These are phyloP conservation scores for Carex arenaria DNA, from an alignment of 202 grass and related monocot species.

Conservation along the genomic window DNA sequence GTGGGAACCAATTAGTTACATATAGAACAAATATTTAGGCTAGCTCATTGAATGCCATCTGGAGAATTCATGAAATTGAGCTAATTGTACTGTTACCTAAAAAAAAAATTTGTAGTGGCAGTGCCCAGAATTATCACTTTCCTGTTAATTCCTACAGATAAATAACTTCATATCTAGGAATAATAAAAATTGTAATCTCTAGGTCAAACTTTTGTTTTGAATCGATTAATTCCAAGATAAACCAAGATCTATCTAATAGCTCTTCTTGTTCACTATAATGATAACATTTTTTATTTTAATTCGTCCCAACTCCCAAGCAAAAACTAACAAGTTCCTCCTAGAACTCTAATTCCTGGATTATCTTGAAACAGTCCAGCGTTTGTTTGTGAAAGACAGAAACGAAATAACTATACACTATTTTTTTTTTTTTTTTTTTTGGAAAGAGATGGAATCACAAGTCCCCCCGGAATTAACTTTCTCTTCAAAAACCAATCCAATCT, in stretches of 20 bases:
- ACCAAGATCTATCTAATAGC: background rate
- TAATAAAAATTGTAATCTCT: background rate
- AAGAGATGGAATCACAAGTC: background rate
- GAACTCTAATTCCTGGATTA: background rate
- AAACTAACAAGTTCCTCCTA: background rate
- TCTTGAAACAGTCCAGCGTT: background rate
- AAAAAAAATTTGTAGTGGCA: background rate
- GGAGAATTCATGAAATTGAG: background rate
- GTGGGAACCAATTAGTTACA: slow-evolving; percentile 6
- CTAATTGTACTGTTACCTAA: background rate
- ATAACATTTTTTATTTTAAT: background rate
- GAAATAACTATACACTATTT: background rate
- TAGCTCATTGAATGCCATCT: background rate
- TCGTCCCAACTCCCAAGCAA: background rate
- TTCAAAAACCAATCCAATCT: background rate
- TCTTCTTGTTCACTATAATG: background rate
- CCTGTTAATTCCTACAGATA: background rate
- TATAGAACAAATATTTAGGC: background rate
- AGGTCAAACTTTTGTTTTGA: background rate
- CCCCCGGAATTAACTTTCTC: background rate
- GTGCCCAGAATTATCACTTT: background rate
- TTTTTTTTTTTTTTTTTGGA: too few species aligned
- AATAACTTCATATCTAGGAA: background rate
- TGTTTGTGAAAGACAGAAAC: background rate
- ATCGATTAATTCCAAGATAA: background rate